Evolutionary conservation across 345 rosid species (phyloP).

Genomic region (Populus alba): DNA sequence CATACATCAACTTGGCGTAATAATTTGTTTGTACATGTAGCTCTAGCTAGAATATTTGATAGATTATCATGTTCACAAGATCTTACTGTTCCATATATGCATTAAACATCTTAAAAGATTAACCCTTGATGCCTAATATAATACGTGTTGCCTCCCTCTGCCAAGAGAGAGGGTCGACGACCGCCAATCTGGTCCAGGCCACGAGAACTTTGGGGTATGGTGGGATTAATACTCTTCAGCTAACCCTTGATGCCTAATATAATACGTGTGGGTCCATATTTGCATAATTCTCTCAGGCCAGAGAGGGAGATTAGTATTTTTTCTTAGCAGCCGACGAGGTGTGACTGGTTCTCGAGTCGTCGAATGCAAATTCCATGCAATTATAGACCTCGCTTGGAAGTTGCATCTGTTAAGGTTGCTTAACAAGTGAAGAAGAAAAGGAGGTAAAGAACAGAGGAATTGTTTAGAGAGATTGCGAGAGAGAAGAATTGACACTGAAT

Average conservation of each 20-base stretch:
- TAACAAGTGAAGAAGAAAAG: too few relatives aligned
- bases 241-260: neutral
- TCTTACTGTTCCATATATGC: neutral
- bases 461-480: too few relatives aligned
- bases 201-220: slow-evolving; percentile 37
- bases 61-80: too few relatives aligned
- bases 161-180: slow-evolving; percentile 47
- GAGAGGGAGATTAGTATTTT: neutral
- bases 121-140: too few relatives aligned
- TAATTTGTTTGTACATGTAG: too few relatives aligned
- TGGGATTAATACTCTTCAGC: neutral
- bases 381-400: neutral
- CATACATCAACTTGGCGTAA: too few relatives aligned
- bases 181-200: slow-evolving; percentile 74
- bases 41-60: neutral
- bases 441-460: too few relatives aligned
- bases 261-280: neutral
- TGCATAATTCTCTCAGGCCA: neutral
- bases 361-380: neutral
- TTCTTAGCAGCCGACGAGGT: neutral
- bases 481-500: too few relatives aligned
- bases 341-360: neutral
- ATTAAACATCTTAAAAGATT: neutral
- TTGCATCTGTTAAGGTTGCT: too few relatives aligned
- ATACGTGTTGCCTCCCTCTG: neutral